Evolutionary conservation across 108 stramenopile genomes (phyloP).

Genomic region (Thalassiosira profunda): DNA sequence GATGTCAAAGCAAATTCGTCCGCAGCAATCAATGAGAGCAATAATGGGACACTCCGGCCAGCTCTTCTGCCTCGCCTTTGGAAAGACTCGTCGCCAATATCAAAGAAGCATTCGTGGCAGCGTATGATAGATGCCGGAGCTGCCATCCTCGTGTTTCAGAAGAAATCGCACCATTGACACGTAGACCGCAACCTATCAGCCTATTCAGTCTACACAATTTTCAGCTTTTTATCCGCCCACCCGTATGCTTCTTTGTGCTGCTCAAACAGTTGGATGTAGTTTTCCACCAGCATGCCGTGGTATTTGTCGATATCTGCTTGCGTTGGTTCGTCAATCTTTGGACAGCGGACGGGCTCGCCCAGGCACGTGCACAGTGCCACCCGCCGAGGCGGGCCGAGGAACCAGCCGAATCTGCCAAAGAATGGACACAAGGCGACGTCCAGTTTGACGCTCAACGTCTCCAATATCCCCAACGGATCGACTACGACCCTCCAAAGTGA

Average conservation of each 20-base stretch:
- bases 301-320: constrained; percentile 67
- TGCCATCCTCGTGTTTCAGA: constrained; percentile 3
- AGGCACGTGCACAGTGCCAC: constrained; percentile 54
- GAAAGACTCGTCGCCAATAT: neutral
- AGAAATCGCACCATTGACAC: too few species aligned
- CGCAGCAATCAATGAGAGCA: neutral
- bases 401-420: constrained; percentile 70
- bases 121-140: constrained; percentile 2
- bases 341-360: constrained; percentile 65
- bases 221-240: constrained; percentile 49
- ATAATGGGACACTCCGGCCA: neutral
- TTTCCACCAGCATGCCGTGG: constrained; percentile 57
- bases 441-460: constrained; percentile 39
- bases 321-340: constrained; percentile 60
- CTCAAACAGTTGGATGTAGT: constrained; percentile 62
- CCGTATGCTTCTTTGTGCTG: constrained; percentile 68
- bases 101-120: constrained; percentile 2
- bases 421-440: constrained; percentile 57
- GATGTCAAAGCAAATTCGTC: too few species aligned
- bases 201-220: constrained; percentile 48
- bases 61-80: neutral
- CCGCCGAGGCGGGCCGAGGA: constrained; percentile 65
- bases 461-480: constrained; percentile 71
- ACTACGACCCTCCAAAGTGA: constrained; percentile 56
- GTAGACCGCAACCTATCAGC: too few species aligned